Percentiles rank a stretch among this genome's conserved stretches.
These are phyloP conservation scores for Tolypocladium sp. DNA, from an alignment of 2,329 filamentous ascomycete genomes.

Conservation along the genomic window DNA sequence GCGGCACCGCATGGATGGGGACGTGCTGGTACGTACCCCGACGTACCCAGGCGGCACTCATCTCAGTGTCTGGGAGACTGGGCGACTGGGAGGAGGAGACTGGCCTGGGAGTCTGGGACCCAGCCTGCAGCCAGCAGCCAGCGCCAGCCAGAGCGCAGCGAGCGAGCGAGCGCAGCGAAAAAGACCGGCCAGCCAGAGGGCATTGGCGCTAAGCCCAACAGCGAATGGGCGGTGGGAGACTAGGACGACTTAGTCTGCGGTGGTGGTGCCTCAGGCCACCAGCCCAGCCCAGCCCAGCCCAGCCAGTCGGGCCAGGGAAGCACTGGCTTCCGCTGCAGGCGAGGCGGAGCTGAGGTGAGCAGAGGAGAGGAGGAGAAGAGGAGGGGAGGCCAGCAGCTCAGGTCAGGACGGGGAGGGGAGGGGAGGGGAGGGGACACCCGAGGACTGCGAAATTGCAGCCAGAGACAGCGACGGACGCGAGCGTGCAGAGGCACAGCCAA, in stretches of 20 bases:
- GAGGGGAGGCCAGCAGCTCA: neutral
- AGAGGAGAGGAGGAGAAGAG: neutral
- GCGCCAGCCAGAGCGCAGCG: neutral
- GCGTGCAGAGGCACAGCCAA: neutral
- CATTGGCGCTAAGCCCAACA: constrained; percentile 24
- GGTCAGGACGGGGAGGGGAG: neutral
- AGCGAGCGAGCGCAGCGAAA: too few relatives aligned
- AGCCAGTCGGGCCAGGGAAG: neutral
- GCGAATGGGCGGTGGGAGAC: constrained; percentile 23
- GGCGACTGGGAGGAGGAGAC: neutral
- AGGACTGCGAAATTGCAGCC: constrained; percentile 1
- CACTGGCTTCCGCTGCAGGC: neutral
- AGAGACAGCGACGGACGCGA: neutral
- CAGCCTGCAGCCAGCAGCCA: neutral
- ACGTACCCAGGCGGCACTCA: neutral
- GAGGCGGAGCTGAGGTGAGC: constrained; percentile 1
- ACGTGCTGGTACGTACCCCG: constrained; percentile 11
- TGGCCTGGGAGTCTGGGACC: neutral
- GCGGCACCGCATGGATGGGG: constrained; percentile 1
- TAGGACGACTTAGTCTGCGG: constrained; percentile 20
- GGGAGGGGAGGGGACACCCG: neutral
- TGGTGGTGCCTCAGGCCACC: constrained; percentile 9
- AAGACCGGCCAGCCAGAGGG: constrained; percentile 6
- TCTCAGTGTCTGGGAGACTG: neutral
- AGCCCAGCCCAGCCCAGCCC: neutral